Evolutionary conservation across 2,329 filamentous ascomycete species (phyloP), one percentile per base, ranked within the genome.

Genomic region (Trematosphaeria pertusa): DNA sequence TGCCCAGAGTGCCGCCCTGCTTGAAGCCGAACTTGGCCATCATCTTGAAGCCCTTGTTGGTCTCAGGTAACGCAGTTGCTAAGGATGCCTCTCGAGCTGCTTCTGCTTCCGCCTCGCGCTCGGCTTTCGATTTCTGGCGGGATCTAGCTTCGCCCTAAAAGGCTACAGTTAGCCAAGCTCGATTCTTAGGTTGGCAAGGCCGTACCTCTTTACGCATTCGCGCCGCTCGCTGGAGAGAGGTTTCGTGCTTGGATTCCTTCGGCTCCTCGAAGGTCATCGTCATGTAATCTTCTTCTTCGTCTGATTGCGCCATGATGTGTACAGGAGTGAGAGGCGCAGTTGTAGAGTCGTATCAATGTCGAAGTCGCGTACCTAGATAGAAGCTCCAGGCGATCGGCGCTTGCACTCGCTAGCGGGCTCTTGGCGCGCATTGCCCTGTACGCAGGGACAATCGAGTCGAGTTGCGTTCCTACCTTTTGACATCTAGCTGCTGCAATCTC

Each of bases 1-100:
- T 84, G 1, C 94, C 94, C 3, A 97, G 77, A 0, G 85, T 81
- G 26, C 84, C 85, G 18, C 92, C 91, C 15, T 83, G 78, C 47
- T 85, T 87, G 75, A 95, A 99, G 1, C 94, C 94, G 80, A 99
- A 89, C 72, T 90, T 93, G 17, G 90, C 87, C 92, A 99, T 96
- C 91, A 99, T 97, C 56, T 89, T 85, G 52, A 95, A 84, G 1
- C 93, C 94, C 68, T 97, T 97, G 75, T 87, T 95, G 38, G 83
- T 80, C 12, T 81, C 75, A 15, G 86, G 82, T 5, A 96, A 77
- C 37, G 94, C 78, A 4, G 87, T 88, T 4, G 86, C 81, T 19
- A 97, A 82, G 0, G 89, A 90, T 28, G 81, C 83, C 69, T 97
- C 89, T 41, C 91, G 87, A 12, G 84, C 84, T 32, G 80, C 81